Percentiles rank a stretch among this genome's conserved stretches.
phyloP scores from a whole-genome alignment of 75 land plant genomes.

The Selaginella moellendorffii region DNA sequence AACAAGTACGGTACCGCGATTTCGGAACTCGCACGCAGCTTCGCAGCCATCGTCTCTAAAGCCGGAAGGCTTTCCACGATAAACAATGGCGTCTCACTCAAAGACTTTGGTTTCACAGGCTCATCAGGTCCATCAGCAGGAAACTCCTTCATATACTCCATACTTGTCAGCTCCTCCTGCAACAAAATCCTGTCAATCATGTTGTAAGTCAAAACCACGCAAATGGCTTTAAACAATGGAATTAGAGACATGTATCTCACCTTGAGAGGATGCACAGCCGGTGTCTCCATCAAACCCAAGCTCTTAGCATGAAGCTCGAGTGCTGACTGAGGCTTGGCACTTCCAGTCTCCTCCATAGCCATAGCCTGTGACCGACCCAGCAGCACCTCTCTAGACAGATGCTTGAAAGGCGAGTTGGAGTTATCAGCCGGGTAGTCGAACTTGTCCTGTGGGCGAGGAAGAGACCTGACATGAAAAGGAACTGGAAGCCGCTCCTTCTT shows the following conservation, averaged over 20 bases:
- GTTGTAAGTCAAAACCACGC: background rate
- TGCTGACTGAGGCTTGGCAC: conserved; percentile 10
- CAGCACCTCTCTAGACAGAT: conserved; percentile 24
- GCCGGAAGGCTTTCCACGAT: conserved; percentile 51
- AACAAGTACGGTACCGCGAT: too few relatives aligned
- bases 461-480: conserved; percentile 78
- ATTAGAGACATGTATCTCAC: background rate
- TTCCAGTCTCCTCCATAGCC: background rate
- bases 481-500: conserved; percentile 38
- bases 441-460: conserved; percentile 70
- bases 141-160: conserved; percentile 31
- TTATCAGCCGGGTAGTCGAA: conserved; percentile 64
- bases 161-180: conserved; percentile 52
- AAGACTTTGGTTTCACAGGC: conserved; percentile 35
- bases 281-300: conserved; percentile 11
- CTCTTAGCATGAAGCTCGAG: conserved; percentile 17
- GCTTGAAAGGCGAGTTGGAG: conserved; percentile 71
- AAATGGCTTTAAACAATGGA: too few relatives aligned
- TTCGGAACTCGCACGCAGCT: conserved; percentile 46
- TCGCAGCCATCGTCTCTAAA: conserved; percentile 54
- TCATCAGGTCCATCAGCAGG: conserved; percentile 31
- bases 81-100: conserved; percentile 57
- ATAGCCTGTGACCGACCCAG: background rate
- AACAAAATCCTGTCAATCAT: conserved; percentile 1
- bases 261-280: conserved; percentile 14